phyloP scores from a whole-genome alignment of 192 early-diverging fungal genomes.

The Dissophora ornata region DNA sequence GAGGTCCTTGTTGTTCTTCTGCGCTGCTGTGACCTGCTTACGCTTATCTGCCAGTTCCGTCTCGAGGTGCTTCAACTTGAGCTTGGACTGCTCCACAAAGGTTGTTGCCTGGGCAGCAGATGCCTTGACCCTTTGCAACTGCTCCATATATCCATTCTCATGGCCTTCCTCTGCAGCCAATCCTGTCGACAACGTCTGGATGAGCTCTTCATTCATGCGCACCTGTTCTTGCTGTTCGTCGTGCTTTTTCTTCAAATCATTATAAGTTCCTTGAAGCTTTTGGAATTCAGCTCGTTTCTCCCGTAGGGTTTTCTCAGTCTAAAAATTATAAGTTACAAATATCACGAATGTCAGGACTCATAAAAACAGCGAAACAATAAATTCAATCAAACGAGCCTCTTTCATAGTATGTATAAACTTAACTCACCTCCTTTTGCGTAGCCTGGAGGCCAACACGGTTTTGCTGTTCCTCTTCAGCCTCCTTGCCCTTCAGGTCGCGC shows the following conservation, averaged over 20 bases:
- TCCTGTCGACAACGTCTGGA: slow-evolving; percentile 95
- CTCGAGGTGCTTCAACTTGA: slow-evolving; percentile 81
- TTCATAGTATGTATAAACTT: no score
- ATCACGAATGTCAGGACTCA: not conserved
- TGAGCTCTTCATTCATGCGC: slow-evolving; percentile 79
- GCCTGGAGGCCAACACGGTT: slow-evolving; percentile 48
- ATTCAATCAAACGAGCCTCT: no score
- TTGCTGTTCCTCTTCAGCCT: slow-evolving; percentile 80
- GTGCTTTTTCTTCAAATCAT: slow-evolving; percentile 61
- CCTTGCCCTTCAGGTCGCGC: slow-evolving; percentile 79
- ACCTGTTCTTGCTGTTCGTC: slow-evolving; percentile 69
- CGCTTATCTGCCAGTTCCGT: slow-evolving; percentile 78
- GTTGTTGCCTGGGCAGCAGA: slow-evolving; percentile 72
- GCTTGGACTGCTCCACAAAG: slow-evolving; percentile 79
- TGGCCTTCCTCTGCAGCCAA: slow-evolving; percentile 90
- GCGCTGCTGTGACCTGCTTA: slow-evolving; percentile 74
- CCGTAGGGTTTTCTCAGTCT: slow-evolving; percentile 59
- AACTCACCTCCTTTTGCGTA: slow-evolving; percentile 62
- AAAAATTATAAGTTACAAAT: not conserved
- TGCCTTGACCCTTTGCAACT: slow-evolving; percentile 84
- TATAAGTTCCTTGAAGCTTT: slow-evolving; percentile 57
- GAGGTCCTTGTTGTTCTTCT: slow-evolving; percentile 73
- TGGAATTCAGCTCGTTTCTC: slow-evolving; percentile 56
- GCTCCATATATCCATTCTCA: slow-evolving; percentile 96
- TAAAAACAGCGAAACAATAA: no score